Conservation (phyloP, 2,329 filamentous ascomycete species). For the Fusarium sp. region DNA sequence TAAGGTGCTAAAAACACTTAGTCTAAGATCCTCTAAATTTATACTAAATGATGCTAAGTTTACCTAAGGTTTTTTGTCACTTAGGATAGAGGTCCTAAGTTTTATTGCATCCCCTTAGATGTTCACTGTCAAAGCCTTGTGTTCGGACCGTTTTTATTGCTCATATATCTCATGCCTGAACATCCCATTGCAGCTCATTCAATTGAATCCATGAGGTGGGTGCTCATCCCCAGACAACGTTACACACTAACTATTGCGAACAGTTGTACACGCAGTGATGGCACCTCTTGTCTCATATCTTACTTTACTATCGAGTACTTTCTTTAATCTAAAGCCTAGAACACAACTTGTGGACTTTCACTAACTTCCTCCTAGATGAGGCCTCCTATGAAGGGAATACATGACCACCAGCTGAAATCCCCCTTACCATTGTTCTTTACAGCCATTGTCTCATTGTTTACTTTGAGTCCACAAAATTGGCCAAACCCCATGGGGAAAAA, state of each 20-base stretch:
- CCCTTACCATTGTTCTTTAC: not conserved
- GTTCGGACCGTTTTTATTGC: not conserved
- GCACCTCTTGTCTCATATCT: not conserved
- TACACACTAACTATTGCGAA: not conserved
- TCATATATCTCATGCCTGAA: not conserved
- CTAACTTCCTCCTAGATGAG: not conserved
- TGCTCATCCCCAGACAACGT: not conserved
- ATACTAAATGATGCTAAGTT: too few relatives aligned
- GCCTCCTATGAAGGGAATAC: not conserved
- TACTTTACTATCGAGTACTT: too few relatives aligned
- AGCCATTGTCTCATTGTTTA: not conserved
- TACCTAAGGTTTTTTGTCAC: too few relatives aligned
- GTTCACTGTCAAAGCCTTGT: not conserved
- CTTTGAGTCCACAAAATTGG: not conserved
- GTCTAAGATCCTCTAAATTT: too few relatives aligned
- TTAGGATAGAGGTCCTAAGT: too few relatives aligned
- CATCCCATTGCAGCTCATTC: not conserved
- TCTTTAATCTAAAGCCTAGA: not conserved
- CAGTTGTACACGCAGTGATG: fast-evolving
- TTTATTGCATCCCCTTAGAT: too few relatives aligned
- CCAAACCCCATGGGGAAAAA: not conserved
- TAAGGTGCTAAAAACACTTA: too few relatives aligned
- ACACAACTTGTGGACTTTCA: not conserved
- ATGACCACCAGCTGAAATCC: too few relatives aligned
- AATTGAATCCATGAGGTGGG: not conserved